Percentiles rank a stretch among this genome's conserved stretches.
Conservation (phyloP, 1,284 basidiomycete species). For the Uromyces viciae-fabae region DNA sequence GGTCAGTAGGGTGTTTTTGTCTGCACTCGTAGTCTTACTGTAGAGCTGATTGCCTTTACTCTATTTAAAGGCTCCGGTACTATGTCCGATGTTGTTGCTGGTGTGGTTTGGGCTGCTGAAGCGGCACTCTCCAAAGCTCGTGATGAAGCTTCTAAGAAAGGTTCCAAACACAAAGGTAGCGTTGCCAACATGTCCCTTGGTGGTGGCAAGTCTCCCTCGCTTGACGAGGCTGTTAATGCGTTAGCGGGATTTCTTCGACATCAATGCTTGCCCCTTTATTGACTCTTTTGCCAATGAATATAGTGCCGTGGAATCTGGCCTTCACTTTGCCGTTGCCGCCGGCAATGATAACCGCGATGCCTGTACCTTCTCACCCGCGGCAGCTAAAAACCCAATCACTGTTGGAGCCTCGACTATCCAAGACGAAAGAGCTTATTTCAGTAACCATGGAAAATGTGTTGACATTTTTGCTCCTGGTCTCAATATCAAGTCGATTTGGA, state of each 20-base stretch:
- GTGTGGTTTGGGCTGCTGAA: slow-evolving; percentile 77
- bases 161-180: slow-evolving; percentile 77
- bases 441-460: slow-evolving; percentile 58
- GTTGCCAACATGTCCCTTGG: slow-evolving; percentile 98
- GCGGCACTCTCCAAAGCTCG: slow-evolving; percentile 62
- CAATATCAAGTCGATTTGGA: slow-evolving; percentile 77
- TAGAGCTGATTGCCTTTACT: neutral
- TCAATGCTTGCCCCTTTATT: neutral
- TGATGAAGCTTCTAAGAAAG: slow-evolving; percentile 66
- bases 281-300: neutral
- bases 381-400: slow-evolving; percentile 71
- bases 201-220: slow-evolving; percentile 82
- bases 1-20: slow-evolving; percentile 10
- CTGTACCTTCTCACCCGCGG: slow-evolving; percentile 76
- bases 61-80: slow-evolving; percentile 77
- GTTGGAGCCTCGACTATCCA: slow-evolving; percentile 76
- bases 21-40: neutral
- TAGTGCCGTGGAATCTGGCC: slow-evolving; percentile 44
- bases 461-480: slow-evolving; percentile 69
- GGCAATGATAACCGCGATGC: slow-evolving; percentile 66
- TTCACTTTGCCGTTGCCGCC: slow-evolving; percentile 52
- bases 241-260: slow-evolving; percentile 69
- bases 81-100: slow-evolving; percentile 88
- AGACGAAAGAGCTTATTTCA: slow-evolving; percentile 82
- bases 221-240: slow-evolving; percentile 79